These are phyloP conservation scores for Intubia oerlemansii DNA, from an alignment of 2,329 filamentous ascomycete species.

Conservation along the genomic window DNA sequence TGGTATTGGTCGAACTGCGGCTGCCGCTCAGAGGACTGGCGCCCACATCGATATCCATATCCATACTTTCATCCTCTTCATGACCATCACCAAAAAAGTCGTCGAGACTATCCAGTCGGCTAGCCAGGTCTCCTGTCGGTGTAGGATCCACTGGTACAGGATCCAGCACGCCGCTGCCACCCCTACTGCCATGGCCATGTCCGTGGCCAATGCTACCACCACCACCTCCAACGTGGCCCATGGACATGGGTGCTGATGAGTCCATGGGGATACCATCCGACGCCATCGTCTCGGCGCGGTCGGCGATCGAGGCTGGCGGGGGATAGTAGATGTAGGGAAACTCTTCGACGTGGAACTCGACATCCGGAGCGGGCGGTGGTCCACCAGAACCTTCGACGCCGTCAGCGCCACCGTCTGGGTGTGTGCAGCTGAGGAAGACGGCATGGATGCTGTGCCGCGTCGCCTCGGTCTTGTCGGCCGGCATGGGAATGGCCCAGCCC, in stretches of 20 bases:
- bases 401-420: conserved; percentile 17
- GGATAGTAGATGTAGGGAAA: conserved; percentile 64
- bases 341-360: conserved; percentile 85
- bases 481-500: conserved; percentile 89
- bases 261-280: no score
- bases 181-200: background rate
- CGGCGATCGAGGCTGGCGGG: conserved; percentile 25
- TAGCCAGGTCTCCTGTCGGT: conserved; percentile 52
- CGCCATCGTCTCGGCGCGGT: conserved; percentile 78
- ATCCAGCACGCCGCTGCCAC: no score
- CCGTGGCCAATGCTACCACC: no score
- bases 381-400: no score
- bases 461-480: conserved; percentile 67
- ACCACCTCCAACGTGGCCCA: no score
- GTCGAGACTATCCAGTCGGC: conserved; percentile 57
- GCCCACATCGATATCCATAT: conserved; percentile 24
- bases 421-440: conserved; percentile 84
- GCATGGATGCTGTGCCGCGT: conserved; percentile 88
- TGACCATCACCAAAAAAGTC: conserved; percentile 52
- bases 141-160: no score
- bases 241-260: no score
- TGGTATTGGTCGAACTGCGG: conserved; percentile 33
- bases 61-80: no score
- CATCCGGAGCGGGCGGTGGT: no score
- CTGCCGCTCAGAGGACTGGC: conserved; percentile 38